Evolutionary conservation across 208 protist species (phyloP), one percentile per base, ranked within the genome.

Genomic region (Trypanosoma conorhini): DNA sequence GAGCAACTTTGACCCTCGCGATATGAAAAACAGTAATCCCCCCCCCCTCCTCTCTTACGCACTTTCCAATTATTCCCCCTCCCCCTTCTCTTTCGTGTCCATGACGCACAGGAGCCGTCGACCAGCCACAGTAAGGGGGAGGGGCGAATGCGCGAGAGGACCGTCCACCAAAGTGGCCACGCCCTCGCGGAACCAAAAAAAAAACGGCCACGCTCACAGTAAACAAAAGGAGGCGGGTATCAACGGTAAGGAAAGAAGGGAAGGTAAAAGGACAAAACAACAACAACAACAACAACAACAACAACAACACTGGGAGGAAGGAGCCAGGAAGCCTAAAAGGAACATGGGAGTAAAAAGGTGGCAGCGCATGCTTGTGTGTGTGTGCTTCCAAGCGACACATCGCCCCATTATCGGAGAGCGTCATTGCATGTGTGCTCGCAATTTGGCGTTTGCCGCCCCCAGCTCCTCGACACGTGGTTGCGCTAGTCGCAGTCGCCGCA

Each of bases 391-490:
- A 21, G 31, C 19, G n/a, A 5, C 26, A 33, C 40, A 22, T 24
- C 46, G 3, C 17, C 31, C 26, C 46, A 56, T 67, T 31, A 33
- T 19, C 38, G 8, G 13, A 3, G 21, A 26, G 7, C 38, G 48
- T 17, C 40, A 33, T 51, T 51, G 3, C 28, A 74, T 19, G 26
- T 5, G 19, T 31, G 52, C 60, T 8, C 26, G 21, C 3, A 74
- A 61, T 7, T 48, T 44, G 21, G 70, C 42, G 42, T 74, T 74
- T 26, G 42, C 35, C 3, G 48, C 15, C 33, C 68, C 70, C n/a
- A 74, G 61, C 31, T 68, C 64, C 33, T 44, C 70, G 22, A 74
- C 56, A 31, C 58, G 33, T 33, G 35, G 5, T 33, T 67, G 38
- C 10, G 60, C 70, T 7, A 57, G 19, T 38, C 17, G 54, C 3